Evolutionary conservation across 495 filamentous ascomycete genomes (phyloP), one percentile per base, ranked within the genome.

Genomic region (Schizothecium vesticola): DNA sequence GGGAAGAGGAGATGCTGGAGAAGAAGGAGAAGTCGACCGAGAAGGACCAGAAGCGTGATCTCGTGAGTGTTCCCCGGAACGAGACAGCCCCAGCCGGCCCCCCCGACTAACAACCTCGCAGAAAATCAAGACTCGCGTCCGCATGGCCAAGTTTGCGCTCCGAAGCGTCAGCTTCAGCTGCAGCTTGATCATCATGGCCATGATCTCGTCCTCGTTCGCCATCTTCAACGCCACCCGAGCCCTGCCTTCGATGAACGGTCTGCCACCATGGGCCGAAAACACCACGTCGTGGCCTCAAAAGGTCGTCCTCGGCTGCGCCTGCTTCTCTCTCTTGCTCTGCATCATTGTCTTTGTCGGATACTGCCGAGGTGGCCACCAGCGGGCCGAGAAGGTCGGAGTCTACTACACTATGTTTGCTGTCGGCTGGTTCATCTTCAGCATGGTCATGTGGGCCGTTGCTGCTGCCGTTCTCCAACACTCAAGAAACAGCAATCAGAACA

Each of bases 81-180:
- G 4, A 23, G 1, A 11, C 16, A 16, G n/a, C 25, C 21, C 16
- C 22, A 28, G 56, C 13, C 28, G 19, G 6, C 22, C 16, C 22
- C 16, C 13, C 63, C 57, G 62, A 69, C 81, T 84, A 76, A 86
- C 76, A 64, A 36, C 9, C 36, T 16, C 36, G 55, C 75, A 98
- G 94, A 92, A 91, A 87, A 86, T 96, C 76, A 99, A 99, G 84
- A 86, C 90, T 21, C 89, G 94, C 61, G 93, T 99, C 36, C 90
- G 95, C 16, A 85, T 97, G 74, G 96, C 94, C 68, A 99, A 99
- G 83, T 89, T 97, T 69, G 86, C 96, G 70, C 89, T 99, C 31
- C 90, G 95, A 69, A 88, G 92, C 64, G 89, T 97, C 78, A 98
- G 93, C 85, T 97, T 98, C 80, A 92, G 90, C 79, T 99, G 95